Evolutionary conservation across 169 alveolate genomes (phyloP).

Genomic region (Plasmodium cynomolgi): DNA sequence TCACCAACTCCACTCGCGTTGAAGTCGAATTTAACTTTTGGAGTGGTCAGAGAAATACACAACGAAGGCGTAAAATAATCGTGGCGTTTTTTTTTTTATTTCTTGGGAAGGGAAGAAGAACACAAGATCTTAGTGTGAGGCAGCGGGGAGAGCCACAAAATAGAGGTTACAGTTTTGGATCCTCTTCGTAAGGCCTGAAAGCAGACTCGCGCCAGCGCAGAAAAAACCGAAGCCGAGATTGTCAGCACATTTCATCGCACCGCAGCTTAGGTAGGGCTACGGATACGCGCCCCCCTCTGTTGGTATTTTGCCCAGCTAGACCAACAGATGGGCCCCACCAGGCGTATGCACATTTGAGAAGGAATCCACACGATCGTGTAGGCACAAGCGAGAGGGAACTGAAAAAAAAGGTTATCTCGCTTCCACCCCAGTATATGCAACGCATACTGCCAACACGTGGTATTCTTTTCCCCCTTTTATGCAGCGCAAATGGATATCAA

Average conservation of each 20-base stretch:
- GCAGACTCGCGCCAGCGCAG: neutral
- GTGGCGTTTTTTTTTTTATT: neutral
- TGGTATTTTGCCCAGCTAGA: neutral
- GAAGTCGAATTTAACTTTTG: neutral
- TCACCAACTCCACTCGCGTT: neutral
- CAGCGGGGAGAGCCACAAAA: neutral
- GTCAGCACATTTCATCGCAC: neutral
- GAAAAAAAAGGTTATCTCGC: neutral
- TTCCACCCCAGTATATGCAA: neutral
- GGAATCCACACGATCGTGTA: neutral
- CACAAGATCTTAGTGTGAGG: neutral
- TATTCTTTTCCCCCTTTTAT: neutral
- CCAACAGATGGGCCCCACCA: neutral
- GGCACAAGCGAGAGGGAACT: neutral
- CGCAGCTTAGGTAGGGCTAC: neutral
- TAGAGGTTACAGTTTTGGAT: neutral
- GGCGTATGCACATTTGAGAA: neutral
- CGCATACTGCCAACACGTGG: neutral
- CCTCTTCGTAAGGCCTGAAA: neutral
- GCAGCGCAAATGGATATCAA: slow-evolving; percentile 50
- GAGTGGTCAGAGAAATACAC: neutral
- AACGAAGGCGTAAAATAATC: neutral
- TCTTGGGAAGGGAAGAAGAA: neutral
- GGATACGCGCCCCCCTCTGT: neutral
- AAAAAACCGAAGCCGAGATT: neutral